A percentile compares a stretch with the other conserved stretches of the same genome.
Evolutionary conservation across 2,329 filamentous ascomycete species (phyloP).

Genomic region (Fusarium nematophilum): DNA sequence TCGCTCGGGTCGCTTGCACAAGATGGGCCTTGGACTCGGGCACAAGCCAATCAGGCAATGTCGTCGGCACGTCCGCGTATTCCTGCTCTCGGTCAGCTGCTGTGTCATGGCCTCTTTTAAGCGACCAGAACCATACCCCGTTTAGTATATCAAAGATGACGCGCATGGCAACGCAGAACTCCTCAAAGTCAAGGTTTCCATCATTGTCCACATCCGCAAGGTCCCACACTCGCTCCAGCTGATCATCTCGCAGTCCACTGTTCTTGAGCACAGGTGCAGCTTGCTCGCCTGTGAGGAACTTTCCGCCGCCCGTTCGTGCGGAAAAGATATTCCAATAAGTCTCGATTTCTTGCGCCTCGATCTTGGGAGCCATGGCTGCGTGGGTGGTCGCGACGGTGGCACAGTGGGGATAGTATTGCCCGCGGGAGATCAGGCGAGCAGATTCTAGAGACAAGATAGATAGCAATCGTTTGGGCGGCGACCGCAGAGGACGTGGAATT

Average conservation of each 20-base stretch:
- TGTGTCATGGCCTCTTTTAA: constrained; percentile 7
- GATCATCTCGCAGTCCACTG: constrained; percentile 72
- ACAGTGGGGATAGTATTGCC: constrained; percentile 3
- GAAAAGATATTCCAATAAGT: constrained; percentile 75
- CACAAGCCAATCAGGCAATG: constrained; percentile 94
- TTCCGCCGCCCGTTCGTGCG: constrained; percentile 67
- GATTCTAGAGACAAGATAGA: not conserved
- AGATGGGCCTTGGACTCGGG: constrained; percentile 94
- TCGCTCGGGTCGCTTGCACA: constrained; percentile 82
- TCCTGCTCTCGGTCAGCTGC: constrained; percentile 66
- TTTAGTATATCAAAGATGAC: constrained; percentile 98
- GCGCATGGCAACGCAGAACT: constrained; percentile 99
- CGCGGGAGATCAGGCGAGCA: not conserved
- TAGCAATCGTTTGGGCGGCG: constrained; percentile 30
- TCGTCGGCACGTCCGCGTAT: constrained; percentile 86
- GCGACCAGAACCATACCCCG: constrained; percentile 67
- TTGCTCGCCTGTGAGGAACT: constrained; percentile 70
- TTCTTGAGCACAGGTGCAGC: constrained; percentile 73
- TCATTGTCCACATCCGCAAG: constrained; percentile 97
- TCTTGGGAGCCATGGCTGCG: constrained; percentile 67
- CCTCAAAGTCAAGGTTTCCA: constrained; percentile 97
- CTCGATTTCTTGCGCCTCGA: constrained; percentile 71
- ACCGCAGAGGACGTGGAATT: constrained; percentile 18
- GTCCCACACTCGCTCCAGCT: constrained; percentile 98
- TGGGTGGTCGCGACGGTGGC: constrained; percentile 15